Evolutionary conservation across 1,284 basidiomycete genomes (phyloP), one percentile per base, ranked within the genome.

Genomic region (Melampsora americana): DNA sequence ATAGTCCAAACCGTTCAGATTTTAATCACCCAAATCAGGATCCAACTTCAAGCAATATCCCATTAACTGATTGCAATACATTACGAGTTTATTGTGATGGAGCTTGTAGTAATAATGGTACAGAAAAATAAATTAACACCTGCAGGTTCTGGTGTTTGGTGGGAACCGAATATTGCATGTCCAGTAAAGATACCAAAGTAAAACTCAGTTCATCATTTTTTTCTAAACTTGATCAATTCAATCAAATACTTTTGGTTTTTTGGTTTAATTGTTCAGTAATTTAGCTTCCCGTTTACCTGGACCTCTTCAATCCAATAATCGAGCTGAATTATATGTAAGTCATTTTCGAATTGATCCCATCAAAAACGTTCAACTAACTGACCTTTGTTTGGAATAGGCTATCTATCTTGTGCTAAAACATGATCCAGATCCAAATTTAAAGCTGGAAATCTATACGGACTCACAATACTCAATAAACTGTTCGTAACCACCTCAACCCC

Each of bases 11-110:
- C 12, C 23, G 3, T 3, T 14, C 50, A 20, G 5, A 18, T 5
- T 53, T 26, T 12, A 20, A 53, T 53, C 20, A 53, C 12, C 20
- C 3, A 53, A 5, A 18, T 14, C 23, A 18, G n/a, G n/a, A 20
- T 4, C 20, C 23, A 18, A 18, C 3, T 18, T n/a, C n/a, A n/a
- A n/a, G n/a, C n/a, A n/a, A n/a, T n/a, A n/a, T n/a, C n/a, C n/a
- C 50, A 18, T 18, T 26, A 26, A 32, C 2, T 61, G 18, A 61
- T 32, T 14, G 2, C 16, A 61, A 23, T 26, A 28, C 60, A 4
- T 26, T 28, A 14, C 60, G 60, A 28, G 60, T 61, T 26, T 61
- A 61, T 61, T 61, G 60, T 26, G 60, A 61, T 61, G 60, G 60
- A 16, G 60, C 60, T 14, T 61, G 60, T 61, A 61, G 60, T 32